Base-by-base conservation (phyloP, 192 early-diverging fungal genomes). In the Pilaira anomala region DNA sequence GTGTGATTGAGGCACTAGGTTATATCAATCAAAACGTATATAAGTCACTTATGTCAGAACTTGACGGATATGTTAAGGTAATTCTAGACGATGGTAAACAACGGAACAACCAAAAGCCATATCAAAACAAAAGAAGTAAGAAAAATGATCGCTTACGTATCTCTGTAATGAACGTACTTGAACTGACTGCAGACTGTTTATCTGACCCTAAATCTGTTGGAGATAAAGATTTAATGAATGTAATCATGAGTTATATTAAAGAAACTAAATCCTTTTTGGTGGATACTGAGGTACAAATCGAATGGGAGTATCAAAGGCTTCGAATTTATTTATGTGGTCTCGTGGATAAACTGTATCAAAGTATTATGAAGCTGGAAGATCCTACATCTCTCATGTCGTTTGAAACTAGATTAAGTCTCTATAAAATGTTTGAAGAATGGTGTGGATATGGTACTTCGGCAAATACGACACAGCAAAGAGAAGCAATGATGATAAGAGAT, bases 391-490 rank as follows among this genome's bases (percentile, higher is more conserved):
- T 81, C 63, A 87, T 98, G 62, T 81, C 93, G 0, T 90, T 90
- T 73, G 90, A 94, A 55, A 80, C 86, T 0, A 81, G 97, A 40
- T 71, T 83, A 14, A 79, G 77, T 1, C 59, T 96, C 33, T 99
- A 94, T 75, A 78, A 80, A 56, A 75, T 96, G 48, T 90, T 96
- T 79, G 93, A 95, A 73, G 80, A 88, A 21, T 99, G 97, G 97
- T 93, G 93, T 73, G 88, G 95, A 7, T 83, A 91, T 67, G 94
- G 95, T 2, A 71, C 75, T 24, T 78, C 79, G 46, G 72, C 84
- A 0, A 78, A 74, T 0, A 39, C 63, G 12, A 80, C 83, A 18
- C 74, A 83, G 0, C 87, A 93, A 7, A 60, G 80, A 0, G 88
- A 95, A 54, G 78, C 75, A 6, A 79, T 80, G 26, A 85, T 93